phyloP scores from a whole-genome alignment of 768 basidiomycete genomes.

The Mycena haematopus region DNA sequence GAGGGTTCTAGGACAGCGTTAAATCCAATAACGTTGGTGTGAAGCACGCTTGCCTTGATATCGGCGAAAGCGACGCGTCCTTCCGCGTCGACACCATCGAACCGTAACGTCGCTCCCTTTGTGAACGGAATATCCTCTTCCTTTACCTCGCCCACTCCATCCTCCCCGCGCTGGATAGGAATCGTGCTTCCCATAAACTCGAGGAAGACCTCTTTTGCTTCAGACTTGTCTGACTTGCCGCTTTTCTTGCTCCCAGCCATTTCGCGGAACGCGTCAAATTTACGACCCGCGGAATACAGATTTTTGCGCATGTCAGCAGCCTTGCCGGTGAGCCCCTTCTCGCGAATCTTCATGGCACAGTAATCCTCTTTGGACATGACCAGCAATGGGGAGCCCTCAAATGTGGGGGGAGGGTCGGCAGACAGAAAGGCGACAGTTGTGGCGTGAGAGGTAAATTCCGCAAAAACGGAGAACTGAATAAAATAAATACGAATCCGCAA shows the following conservation, averaged over 20 bases:
- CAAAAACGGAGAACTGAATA: conserved; percentile 72
- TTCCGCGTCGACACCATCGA: conserved; percentile 62
- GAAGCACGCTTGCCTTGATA: conserved; percentile 50
- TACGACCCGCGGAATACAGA: conserved; percentile 53
- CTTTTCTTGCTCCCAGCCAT: conserved; percentile 51
- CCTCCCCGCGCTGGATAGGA: conserved; percentile 66
- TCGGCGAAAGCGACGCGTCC: conserved; percentile 48
- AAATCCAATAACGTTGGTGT: not conserved
- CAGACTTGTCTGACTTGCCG: conserved; percentile 41
- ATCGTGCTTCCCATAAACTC: conserved; percentile 79
- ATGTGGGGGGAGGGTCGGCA: conserved; percentile 82
- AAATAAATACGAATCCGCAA: not conserved
- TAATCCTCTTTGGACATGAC: conserved; percentile 94
- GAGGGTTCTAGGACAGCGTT: conserved; percentile 43
- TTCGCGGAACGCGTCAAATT: conserved; percentile 84
- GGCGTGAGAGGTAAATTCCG: conserved; percentile 79
- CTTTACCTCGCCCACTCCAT: conserved; percentile 67
- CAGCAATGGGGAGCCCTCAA: conserved; percentile 75
- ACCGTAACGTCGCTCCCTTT: conserved; percentile 60
- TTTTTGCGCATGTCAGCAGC: conserved; percentile 67
- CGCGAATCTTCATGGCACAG: conserved; percentile 95
- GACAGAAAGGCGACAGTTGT: conserved; percentile 78
- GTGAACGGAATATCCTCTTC: conserved; percentile 63
- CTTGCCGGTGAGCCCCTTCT: conserved; percentile 86
- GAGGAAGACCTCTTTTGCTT: conserved; percentile 61